Base-by-base conservation (phyloP, 371 early-diverging fungal genomes). In the Circinella minor region DNA sequence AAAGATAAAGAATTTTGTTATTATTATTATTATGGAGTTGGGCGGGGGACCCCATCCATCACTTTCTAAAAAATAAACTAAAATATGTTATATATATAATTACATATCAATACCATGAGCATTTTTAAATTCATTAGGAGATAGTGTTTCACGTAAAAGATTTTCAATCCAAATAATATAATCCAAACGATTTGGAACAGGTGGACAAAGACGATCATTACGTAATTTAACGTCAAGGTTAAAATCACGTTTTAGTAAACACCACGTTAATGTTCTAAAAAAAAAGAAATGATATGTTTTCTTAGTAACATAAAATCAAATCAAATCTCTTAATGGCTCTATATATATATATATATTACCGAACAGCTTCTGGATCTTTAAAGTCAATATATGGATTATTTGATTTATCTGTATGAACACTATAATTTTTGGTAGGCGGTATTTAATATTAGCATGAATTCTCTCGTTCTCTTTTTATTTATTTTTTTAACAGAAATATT, bases 141-240 rank as follows among this genome's bases (percentile, higher is more conserved):
- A n/a, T 4, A 68, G 9, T 0, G 75, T 77, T 65, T 82, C 84
- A 3, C 74, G 55, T 5, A 90, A n/a, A 49, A 91, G 67, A 72
- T 90, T 90, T 67, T 89, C 83, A 0, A 91, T 74, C 87, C 89
- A 88, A 34, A 86, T 65, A 51, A 92, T 83, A 65, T 91, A 93
- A 66, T 89, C 90, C 47, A 93, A 76, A 57, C 91, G 75, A 63
- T 87, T 85, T 13, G 88, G 86, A 39, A 91, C 82, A 49, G 90
- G 77, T 43, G 93, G 93, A 73, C 88, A 85, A 34, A 93, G 78
- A 14, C 86, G 76, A 67, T 91, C 88, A 4, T 86, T 46, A 1
- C 92, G 92, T 20, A 93, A 81, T 59, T 90, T 87, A 3, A 91
- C 64, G 3, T 82, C 71, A 9, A 92, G 68, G 18, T 72, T 67